Base-by-base conservation (phyloP, 23 red algal species). In the Gracilariopsis chorda region DNA sequence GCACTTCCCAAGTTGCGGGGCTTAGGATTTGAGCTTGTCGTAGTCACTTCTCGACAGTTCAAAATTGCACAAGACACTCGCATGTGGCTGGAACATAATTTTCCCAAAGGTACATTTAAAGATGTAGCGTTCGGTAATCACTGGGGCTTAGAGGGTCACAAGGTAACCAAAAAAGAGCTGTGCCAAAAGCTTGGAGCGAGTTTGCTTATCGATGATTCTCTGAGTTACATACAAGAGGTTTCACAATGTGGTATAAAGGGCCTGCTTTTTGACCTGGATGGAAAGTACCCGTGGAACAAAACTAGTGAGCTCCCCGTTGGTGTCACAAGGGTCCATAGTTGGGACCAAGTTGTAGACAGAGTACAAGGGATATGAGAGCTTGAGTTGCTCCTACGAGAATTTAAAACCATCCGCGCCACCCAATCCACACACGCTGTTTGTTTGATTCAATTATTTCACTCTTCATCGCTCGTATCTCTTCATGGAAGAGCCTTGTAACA, bases 1-100 rank as follows among this genome's bases (percentile, higher is more conserved):
- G 83, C 76, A 1, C 29, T 94, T n/a, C 60, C 34, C 17, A 46
- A 46, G 28, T 88, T 93, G 13, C 83, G 56, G 9, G 95, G 64
- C 25, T 35, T 68, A 16, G 84, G 91, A 10, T 85, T 64, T 40
- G 78, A 80, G 6, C 80, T 98, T 35, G 90, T 91, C 17, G 91
- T 98, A 0, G 95, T 98, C 17, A 98, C 95, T 16, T 86, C 77
- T 25, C 91, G 95, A 23, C 95, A 98, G 80, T 67, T 87, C 63
- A 44, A 82, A 42, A 90, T 98, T 34, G 91, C 79, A 76, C 29
- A 78, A 2, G 65, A 83, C 48, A 98, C 95, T 28, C 62, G 75
- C 13, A 67, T 44, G 27, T 98, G 95, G 95, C 71, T 98, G 7
- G 27, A 30, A 24, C 40, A n/a, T 23, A 28, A 84, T 61, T 98